A percentile compares a stretch with the other conserved stretches of the same genome.
Evolutionary conservation across 306 rosid species (phyloP).

Genomic region (Ziziphus jujuba): DNA sequence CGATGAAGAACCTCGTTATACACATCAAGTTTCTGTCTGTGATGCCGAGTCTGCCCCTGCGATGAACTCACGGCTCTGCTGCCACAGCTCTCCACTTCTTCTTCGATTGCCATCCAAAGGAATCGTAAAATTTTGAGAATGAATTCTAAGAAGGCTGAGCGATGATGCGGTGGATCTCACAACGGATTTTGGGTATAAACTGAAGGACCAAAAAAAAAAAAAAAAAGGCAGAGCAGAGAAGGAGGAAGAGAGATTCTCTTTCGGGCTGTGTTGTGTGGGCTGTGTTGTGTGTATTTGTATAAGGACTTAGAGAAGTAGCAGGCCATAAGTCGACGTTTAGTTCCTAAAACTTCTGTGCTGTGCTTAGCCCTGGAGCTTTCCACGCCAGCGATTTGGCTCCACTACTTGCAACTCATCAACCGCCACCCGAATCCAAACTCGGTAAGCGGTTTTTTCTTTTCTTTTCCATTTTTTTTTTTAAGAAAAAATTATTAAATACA

Average conservation of each 20-base stretch:
- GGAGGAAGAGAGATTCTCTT: conserved; percentile 3
- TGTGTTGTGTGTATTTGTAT: no score
- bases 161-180: not conserved
- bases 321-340: no score
- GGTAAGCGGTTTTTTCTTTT: no score
- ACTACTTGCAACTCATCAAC: no score
- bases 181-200: not conserved
- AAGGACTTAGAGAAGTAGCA: no score
- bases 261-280: not conserved
- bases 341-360: no score
- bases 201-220: not conserved
- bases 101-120: conserved; percentile 64
- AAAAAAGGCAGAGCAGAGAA: not conserved
- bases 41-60: conserved; percentile 56
- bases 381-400: no score
- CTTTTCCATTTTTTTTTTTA: no score
- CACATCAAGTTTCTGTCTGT: conserved; percentile 75
- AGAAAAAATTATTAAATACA: no score
- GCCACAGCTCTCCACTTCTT: conserved; percentile 90
- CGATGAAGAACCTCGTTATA: conserved; percentile 89
- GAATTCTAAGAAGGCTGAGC: no score
- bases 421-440: no score
- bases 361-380: no score
- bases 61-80: conserved; percentile 61
- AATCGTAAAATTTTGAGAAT: not conserved